Percentiles rank a stretch among this genome's conserved stretches.
Evolutionary conservation across 495 filamentous ascomycete species (phyloP).

Genomic region (Aspergillus panamensis): DNA sequence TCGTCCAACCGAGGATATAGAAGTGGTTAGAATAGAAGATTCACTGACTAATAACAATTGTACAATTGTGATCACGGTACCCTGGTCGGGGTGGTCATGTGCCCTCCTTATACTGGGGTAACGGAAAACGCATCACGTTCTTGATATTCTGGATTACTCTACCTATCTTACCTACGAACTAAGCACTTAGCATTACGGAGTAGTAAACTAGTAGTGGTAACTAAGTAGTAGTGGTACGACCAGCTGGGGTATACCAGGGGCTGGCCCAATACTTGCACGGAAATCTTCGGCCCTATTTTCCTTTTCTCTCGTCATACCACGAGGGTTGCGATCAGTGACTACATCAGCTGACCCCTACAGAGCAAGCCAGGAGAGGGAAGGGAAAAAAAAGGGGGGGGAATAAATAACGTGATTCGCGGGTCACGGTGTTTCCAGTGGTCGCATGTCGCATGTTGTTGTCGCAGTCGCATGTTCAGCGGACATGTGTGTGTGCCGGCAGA

Average conservation of each 20-base stretch:
- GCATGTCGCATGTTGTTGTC: too few species aligned
- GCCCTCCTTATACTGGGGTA: not conserved
- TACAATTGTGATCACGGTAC: not conserved
- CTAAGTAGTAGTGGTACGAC: not conserved
- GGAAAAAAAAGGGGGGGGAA: too few species aligned
- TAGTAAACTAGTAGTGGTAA: not conserved
- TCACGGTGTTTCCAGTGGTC: too few species aligned
- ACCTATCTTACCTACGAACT: too few species aligned
- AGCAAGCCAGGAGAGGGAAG: not conserved
- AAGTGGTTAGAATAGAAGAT: not conserved
- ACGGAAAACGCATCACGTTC: not conserved
- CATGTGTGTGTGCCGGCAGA: too few species aligned
- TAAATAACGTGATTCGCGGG: too few species aligned
- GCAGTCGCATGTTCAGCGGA: too few species aligned
- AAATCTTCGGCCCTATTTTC: not conserved
- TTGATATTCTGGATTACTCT: not conserved
- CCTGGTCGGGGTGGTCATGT: not conserved
- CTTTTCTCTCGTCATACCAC: not conserved
- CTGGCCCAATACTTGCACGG: not conserved
- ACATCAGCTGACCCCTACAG: conserved; percentile 6
- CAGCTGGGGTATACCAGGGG: not conserved
- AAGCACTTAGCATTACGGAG: too few species aligned
- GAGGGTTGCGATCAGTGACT: not conserved
- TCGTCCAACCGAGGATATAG: not conserved
- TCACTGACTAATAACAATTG: not conserved